Evolutionary conservation across 2,329 filamentous ascomycete genomes (phyloP).

Genomic region (Fusarium subtropicale): DNA sequence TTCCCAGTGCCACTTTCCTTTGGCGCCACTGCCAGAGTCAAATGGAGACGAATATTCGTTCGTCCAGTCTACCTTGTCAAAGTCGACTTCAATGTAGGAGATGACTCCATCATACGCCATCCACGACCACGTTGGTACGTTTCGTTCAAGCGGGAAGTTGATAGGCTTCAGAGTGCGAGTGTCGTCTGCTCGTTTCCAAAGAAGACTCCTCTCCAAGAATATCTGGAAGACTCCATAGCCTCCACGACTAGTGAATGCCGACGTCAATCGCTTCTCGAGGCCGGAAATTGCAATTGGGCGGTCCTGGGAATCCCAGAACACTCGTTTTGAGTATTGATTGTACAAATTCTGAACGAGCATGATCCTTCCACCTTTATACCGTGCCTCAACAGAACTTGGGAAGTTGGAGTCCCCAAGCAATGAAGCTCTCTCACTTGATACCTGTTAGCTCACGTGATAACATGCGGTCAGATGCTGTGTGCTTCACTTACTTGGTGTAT

Average conservation of each 20-base stretch:
- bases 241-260: not conserved
- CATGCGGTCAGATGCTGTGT: not conserved
- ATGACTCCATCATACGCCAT: slow-evolving; percentile 1
- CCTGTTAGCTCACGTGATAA: not conserved
- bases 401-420: slow-evolving; percentile 7
- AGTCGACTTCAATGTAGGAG: not conserved
- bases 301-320: not conserved
- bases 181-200: not conserved
- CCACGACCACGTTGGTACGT: slow-evolving; percentile 8
- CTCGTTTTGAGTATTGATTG: not conserved
- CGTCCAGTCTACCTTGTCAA: slow-evolving; percentile 1
- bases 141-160: not conserved
- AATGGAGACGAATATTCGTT: not conserved
- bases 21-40: not conserved
- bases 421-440: not conserved
- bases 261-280: not conserved
- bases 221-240: not conserved
- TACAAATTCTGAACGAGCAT: not conserved
- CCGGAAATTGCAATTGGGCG: not conserved
- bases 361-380: slow-evolving; percentile 2
- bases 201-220: slow-evolving; percentile 1
- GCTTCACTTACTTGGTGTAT: not conserved
- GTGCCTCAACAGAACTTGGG: not conserved
- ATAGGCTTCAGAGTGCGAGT: not conserved
- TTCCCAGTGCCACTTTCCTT: not conserved